A percentile compares a stretch with the other conserved stretches of the same genome.
phyloP scores from a whole-genome alignment of 2,329 filamentous ascomycete genomes.

The Diaporthe vaccinii region DNA sequence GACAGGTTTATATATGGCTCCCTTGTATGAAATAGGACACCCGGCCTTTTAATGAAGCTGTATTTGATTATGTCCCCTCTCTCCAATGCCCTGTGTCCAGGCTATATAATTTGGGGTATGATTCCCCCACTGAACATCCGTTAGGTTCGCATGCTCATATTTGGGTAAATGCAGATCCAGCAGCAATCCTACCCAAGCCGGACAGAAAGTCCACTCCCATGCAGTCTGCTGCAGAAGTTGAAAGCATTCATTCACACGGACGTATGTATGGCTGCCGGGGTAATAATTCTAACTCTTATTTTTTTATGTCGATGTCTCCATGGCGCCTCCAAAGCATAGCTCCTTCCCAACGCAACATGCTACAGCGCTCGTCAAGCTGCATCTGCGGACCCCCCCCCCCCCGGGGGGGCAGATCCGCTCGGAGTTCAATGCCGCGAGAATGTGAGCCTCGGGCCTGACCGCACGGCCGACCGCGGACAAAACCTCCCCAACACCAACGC shows the following conservation, averaged over 20 bases:
- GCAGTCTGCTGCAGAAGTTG: background rate
- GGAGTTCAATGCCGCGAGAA: background rate
- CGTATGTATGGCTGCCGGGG: background rate
- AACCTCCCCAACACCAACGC: background rate
- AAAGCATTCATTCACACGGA: background rate
- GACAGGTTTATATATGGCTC: constrained; percentile 11
- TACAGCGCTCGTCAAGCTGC: background rate
- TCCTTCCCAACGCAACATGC: background rate
- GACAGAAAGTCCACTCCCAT: background rate
- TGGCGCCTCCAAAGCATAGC: background rate
- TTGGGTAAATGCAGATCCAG: constrained; percentile 3
- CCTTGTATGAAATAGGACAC: constrained; percentile 11
- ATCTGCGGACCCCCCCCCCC: background rate
- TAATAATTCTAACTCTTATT: background rate
- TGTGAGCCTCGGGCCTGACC: background rate
- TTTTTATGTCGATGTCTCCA: too few relatives aligned
- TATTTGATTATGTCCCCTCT: background rate
- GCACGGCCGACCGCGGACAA: background rate
- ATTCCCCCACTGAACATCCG: background rate
- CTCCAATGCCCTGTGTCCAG: background rate
- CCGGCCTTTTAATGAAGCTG: background rate
- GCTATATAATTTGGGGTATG: too few relatives aligned
- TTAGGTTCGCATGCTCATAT: background rate
- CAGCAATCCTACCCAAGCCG: background rate
- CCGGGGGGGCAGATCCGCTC: constrained; percentile 3